Evolutionary conservation across 345 rosid species (phyloP), one percentile per base, ranked within the genome.

Genomic region (Sonneratia caseolaris): DNA sequence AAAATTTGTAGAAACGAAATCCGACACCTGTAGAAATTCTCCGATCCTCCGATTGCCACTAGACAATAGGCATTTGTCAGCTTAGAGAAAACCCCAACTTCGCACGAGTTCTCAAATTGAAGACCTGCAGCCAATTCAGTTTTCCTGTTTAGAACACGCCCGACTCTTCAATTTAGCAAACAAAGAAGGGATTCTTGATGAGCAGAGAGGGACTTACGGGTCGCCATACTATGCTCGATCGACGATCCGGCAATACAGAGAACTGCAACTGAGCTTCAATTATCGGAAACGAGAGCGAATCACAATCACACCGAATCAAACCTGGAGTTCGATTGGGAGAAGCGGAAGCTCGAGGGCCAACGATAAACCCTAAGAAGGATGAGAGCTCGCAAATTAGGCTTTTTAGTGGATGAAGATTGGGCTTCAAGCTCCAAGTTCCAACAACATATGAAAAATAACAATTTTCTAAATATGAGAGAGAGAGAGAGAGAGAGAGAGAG

Each of bases 31-130:
- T 90, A 95, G 78, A 90, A 89, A 81, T 76, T 87, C 67, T 87
- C 91, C 1, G 91, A 89, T 61, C 95, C 91, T n/a, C 97, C 98
- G 40, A 89, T 90, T 10, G 93, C 95, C 47, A 93, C 98, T 81
- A 90, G 80, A 79, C 96, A 90, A 76, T 86, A 93, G 0, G 98
- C 98, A 80, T 90, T 93, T 10, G 97, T 90, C 70, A 93, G 85
- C 82, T 93, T 89, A 19, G 93, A 87, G 74, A 90, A 90, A 24
- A 89, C 98, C 57, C 97, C 98, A 76, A 90, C 84, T 53, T 93
- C 97, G 70, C 95, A 90, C 1, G 81, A 79, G 71, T 93, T 93
- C 83, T 93, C 98, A 81, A 93, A 93, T 82, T 84, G 86, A 78
- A 93, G 91, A 74, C 98, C 98, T 88, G 76, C 36, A 68, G 55